phyloP scores from a whole-genome alignment of 148 eudicot species.

The Spergularia bocconei region DNA sequence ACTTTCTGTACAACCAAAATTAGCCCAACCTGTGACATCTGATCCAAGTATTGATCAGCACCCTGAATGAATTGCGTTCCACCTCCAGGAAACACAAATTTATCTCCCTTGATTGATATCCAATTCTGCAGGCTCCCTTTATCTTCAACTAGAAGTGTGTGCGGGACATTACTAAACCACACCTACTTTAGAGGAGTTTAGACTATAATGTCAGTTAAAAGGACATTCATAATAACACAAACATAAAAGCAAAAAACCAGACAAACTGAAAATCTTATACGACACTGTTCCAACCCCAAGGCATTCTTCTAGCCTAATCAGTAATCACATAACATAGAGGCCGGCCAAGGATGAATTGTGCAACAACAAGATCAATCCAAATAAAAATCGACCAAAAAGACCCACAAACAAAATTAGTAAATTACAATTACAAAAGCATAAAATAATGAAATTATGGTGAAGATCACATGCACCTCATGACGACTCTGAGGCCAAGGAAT shows the following conservation, averaged over 20 bases:
- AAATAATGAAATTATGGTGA: no score
- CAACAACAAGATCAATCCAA: no score
- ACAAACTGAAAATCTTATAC: background rate
- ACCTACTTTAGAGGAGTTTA: constrained; percentile 36
- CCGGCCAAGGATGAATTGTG: no score
- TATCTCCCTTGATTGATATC: constrained; percentile 53
- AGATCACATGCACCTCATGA: constrained; percentile 40
- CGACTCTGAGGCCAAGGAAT: constrained; percentile 64
- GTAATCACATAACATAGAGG: background rate
- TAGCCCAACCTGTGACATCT: constrained; percentile 56
- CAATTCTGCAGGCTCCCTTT: constrained; percentile 60
- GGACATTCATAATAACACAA: background rate
- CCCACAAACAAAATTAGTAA: background rate
- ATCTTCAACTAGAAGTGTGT: constrained; percentile 55
- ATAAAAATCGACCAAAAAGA: no score
- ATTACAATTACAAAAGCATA: background rate
- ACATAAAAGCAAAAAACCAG: background rate
- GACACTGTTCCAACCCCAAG: background rate
- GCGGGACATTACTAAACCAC: constrained; percentile 68
- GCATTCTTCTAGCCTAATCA: background rate
- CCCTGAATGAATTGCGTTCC: constrained; percentile 66
- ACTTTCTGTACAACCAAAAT: background rate
- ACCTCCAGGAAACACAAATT: constrained; percentile 59
- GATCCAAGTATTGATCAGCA: constrained; percentile 70
- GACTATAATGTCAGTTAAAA: constrained; percentile 9